Percentiles rank a stretch among this genome's conserved stretches.
Conservation (phyloP, 805 yeast species). For the Candida adriatica region DNA sequence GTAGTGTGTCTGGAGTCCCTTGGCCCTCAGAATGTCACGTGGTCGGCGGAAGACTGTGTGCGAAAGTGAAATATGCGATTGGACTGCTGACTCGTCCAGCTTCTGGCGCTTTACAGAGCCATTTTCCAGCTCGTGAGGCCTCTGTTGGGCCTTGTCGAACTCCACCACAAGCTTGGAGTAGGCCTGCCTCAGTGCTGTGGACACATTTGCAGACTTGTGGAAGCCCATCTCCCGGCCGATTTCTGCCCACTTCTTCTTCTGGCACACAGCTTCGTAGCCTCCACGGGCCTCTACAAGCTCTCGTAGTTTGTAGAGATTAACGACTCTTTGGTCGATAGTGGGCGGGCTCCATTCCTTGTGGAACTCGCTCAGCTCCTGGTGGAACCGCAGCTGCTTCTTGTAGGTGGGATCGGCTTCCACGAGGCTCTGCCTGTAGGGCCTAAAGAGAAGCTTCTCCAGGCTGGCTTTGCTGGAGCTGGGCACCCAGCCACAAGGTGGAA, state of each 20-base stretch:
- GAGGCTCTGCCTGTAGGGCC: constrained; percentile 41
- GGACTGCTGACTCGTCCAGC: background rate
- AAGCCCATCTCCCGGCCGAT: constrained; percentile 77
- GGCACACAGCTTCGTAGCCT: constrained; percentile 58
- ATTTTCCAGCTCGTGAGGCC: constrained; percentile 5
- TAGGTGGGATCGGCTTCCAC: constrained; percentile 35
- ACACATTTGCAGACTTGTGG: constrained; percentile 61
- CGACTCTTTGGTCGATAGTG: constrained; percentile 54
- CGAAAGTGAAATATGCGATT: constrained; percentile 41
- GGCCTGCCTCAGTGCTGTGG: constrained; percentile 57
- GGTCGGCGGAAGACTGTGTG: constrained; percentile 39
- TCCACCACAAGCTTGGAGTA: constrained; percentile 39
- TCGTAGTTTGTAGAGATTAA: constrained; percentile 57
- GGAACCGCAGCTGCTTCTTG: constrained; percentile 39
- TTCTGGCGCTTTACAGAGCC: constrained; percentile 10
- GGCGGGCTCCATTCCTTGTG: constrained; percentile 40
- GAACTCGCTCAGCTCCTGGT: constrained; percentile 37
- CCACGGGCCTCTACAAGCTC: constrained; percentile 57
- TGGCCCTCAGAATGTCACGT: constrained; percentile 36
- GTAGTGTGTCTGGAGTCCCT: constrained; percentile 44
- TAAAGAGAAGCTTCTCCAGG: constrained; percentile 45
- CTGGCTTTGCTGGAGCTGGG: constrained; percentile 28
- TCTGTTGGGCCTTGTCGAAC: constrained; percentile 18
- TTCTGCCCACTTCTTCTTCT: constrained; percentile 72
- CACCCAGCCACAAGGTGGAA: constrained; percentile 41